These are phyloP conservation scores for Spirogloea muscicola DNA, from an alignment of 139 green algal genomes.

Conservation along the genomic window DNA sequence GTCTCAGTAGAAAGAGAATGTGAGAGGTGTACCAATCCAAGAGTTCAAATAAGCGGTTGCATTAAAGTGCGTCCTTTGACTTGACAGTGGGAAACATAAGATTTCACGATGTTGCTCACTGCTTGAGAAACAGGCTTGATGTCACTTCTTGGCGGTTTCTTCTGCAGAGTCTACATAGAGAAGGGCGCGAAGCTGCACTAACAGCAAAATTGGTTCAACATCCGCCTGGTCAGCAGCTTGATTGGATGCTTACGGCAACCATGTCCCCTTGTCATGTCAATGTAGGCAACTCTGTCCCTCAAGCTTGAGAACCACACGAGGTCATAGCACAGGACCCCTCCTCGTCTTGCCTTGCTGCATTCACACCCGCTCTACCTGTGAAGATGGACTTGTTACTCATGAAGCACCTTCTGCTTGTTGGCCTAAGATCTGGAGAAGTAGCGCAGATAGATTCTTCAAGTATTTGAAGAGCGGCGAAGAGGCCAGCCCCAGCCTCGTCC, in stretches of 20 bases:
- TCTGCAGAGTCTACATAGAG: conserved; percentile 7
- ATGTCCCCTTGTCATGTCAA: conserved; percentile 76
- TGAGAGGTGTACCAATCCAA: not conserved
- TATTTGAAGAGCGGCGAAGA: conserved; percentile 57
- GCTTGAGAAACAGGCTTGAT: not conserved
- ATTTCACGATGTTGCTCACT: not conserved
- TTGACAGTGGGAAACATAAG: not conserved
- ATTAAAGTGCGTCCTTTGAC: not conserved
- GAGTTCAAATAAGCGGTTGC: not conserved
- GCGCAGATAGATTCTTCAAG: conserved; percentile 56
- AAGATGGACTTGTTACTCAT: not conserved
- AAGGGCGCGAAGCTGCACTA: conserved; percentile 48
- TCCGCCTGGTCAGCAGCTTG: conserved; percentile 69
- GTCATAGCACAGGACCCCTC: not conserved
- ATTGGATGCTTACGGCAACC: conserved; percentile 58
- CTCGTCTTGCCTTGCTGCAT: conserved; percentile 5
- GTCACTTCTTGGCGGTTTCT: not conserved
- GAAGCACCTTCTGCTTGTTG: not conserved
- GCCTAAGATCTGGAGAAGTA: conserved; percentile 31
- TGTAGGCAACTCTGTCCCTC: conserved; percentile 53
- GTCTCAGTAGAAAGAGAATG: not conserved
- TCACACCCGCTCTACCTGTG: not conserved
- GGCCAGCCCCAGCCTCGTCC: conserved; percentile 51
- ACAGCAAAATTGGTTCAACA: conserved; percentile 53
- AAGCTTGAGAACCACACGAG: not conserved